Conservation (phyloP, 139 green algal genomes). For the Chlorella sp. region DNA sequence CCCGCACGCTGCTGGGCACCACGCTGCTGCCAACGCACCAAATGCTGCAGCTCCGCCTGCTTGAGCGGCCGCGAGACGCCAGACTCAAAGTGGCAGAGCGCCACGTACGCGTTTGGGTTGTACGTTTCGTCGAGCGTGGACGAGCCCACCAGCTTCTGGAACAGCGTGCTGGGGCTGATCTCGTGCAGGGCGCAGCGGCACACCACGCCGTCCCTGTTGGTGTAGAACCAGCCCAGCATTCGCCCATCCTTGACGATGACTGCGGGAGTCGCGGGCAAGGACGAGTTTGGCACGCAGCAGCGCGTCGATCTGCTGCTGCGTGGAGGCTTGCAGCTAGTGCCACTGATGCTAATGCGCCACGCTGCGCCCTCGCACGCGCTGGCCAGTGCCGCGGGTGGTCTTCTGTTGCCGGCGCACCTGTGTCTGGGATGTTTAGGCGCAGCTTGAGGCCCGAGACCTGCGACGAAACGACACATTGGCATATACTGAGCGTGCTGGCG, state of each 20-base stretch:
- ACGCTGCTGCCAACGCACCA: slow-evolving; percentile 8
- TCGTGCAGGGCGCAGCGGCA: slow-evolving; percentile 12
- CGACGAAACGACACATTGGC: not conserved
- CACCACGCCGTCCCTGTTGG: slow-evolving; percentile 9
- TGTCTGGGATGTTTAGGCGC: slow-evolving; percentile 19
- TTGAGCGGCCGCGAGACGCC: slow-evolving; percentile 17
- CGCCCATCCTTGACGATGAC: slow-evolving; percentile 14
- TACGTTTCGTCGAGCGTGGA: not conserved
- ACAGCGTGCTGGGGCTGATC: slow-evolving; percentile 7
- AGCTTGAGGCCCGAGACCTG: slow-evolving; percentile 23
- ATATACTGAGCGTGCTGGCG: too few species aligned
- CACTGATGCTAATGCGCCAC: too few species aligned
- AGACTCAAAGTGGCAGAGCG: not conserved
- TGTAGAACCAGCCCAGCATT: slow-evolving; percentile 19
- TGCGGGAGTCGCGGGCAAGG: not conserved
- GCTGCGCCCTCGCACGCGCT: not conserved
- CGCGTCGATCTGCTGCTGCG: too few species aligned
- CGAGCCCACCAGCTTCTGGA: slow-evolving; percentile 7
- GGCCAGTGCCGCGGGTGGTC: too few species aligned
- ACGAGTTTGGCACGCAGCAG: not conserved
- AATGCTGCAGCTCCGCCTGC: slow-evolving; percentile 16
- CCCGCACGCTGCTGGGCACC: not conserved
- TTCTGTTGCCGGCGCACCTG: not conserved
- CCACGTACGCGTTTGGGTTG: not conserved
- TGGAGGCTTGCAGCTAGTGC: too few species aligned